These are phyloP conservation scores for Blastobotrys proliferans DNA, from an alignment of 1,139 yeast species.

Conservation along the genomic window DNA sequence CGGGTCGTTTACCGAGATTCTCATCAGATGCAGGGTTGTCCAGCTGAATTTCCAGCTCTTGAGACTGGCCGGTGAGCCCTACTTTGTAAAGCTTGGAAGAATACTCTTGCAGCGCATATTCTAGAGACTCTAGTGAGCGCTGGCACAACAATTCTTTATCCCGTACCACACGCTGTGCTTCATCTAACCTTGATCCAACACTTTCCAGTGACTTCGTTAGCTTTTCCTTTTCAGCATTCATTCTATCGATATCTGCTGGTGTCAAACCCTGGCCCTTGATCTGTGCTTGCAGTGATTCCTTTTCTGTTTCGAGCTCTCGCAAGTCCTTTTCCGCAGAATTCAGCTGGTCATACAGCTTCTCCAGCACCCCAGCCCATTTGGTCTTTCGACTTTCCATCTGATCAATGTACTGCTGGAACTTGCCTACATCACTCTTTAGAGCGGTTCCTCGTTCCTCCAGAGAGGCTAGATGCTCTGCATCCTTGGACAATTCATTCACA, in stretches of 20 bases:
- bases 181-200: conserved; percentile 43
- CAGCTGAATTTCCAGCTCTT: conserved; percentile 33
- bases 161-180: conserved; percentile 36
- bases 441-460: conserved; percentile 59
- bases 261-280: conserved; percentile 56
- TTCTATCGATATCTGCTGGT: conserved; percentile 56
- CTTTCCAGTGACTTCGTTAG: conserved; percentile 54
- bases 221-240: conserved; percentile 58
- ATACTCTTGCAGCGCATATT: conserved; percentile 51
- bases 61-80: conserved; percentile 30
- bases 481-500: conserved; percentile 33
- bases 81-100: conserved; percentile 52
- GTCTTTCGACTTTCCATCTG: conserved; percentile 59
- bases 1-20: conserved; percentile 43
- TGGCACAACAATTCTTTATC: conserved; percentile 48
- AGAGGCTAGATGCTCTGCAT: conserved; percentile 40
- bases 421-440: conserved; percentile 64
- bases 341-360: conserved; percentile 55
- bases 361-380: conserved; percentile 59
- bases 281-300: conserved; percentile 43
- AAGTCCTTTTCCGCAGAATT: conserved; percentile 45
- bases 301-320: conserved; percentile 43
- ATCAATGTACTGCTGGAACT: conserved; percentile 67
- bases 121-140: conserved; percentile 48
- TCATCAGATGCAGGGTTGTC: conserved; percentile 35